These are phyloP conservation scores for Saturnispora gosingensis DNA, from an alignment of 805 yeast genomes.

Conservation along the genomic window DNA sequence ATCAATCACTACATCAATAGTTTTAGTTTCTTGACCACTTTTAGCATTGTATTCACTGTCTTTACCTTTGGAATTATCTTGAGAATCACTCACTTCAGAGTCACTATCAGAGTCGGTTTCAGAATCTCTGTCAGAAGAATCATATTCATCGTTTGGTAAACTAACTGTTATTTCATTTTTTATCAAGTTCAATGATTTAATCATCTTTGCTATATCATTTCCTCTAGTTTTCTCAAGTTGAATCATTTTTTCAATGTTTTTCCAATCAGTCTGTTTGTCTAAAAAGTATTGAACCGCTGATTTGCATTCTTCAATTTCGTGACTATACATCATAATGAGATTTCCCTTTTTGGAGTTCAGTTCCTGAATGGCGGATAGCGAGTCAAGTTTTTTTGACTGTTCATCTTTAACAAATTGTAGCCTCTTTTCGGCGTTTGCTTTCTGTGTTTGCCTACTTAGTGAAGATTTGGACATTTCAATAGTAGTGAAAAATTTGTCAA, in stretches of 20 bases:
- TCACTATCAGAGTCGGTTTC: slow-evolving; percentile 30
- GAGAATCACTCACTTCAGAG: slow-evolving; percentile 27
- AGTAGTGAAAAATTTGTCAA: slow-evolving; percentile 78
- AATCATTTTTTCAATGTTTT: slow-evolving; percentile 69
- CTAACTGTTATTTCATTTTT: slow-evolving; percentile 55
- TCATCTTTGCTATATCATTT: slow-evolving; percentile 51
- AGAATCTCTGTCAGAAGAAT: slow-evolving; percentile 26
- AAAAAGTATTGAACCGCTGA: slow-evolving; percentile 55
- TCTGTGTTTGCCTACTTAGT: slow-evolving; percentile 64
- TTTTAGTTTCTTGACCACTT: slow-evolving; percentile 13
- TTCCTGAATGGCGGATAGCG: slow-evolving; percentile 53
- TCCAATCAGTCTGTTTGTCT: slow-evolving; percentile 91
- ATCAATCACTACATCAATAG: slow-evolving; percentile 54
- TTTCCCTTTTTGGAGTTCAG: slow-evolving; percentile 62
- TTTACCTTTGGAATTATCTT: slow-evolving; percentile 23
- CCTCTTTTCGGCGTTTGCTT: slow-evolving; percentile 64
- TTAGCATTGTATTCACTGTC: background rate
- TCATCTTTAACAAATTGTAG: slow-evolving; percentile 68
- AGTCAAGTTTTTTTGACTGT: slow-evolving; percentile 58
- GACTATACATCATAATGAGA: slow-evolving; percentile 59
- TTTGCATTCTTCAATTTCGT: slow-evolving; percentile 63
- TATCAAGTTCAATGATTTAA: slow-evolving; percentile 61
- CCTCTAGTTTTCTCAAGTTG: slow-evolving; percentile 59
- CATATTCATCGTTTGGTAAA: slow-evolving; percentile 37
- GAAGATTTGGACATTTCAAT: slow-evolving; percentile 75